Evolutionary conservation across 768 basidiomycete species (phyloP), one percentile per base, ranked within the genome.

Genomic region (Suillus subluteus): DNA sequence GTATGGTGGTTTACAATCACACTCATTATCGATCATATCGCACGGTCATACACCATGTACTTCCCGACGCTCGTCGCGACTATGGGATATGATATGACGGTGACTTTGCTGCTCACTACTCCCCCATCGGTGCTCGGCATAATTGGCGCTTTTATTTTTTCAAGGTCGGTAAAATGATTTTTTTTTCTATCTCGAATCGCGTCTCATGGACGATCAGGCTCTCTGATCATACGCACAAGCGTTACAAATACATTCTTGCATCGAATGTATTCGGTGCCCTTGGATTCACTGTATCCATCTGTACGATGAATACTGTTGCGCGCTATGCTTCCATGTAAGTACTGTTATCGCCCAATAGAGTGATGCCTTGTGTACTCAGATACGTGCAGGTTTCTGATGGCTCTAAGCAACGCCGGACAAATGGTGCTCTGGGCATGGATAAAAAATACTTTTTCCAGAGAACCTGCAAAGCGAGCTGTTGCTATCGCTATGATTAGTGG

Each of bases 401-500:
- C 88, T 4, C 86, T 88, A 70, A 85, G 85, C 1, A 89, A 89
- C 72, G 83, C 87, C 1, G 91, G 85, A 5, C 90, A 89, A 75
- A 86, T 92, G 68, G 83, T 83, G 66, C 87, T 91, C n/a, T 66
- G 54, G 35, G 65, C 48, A 13, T 83, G 82, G 84, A 78, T 85
- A 59, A 80, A 80, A 55, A 84, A 81, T 66, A 79, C 82, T 7
- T 81, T 96, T 75, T 86, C 91, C 38, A 86, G 88, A 23, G 88
- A 93, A 21, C 87, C 93, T 2, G 86, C 89, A 23, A 95, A 95
- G 76, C 88, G 94, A 13, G 91, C 93, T 6, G 89, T 94, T 18
- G 89, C 89, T 15, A 81, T 95, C 41, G 93, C 92, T 1, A 76
- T 91, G 64, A 87, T 94, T 72, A 93, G 94, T 75, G 86, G 88